Evolutionary conservation across 257 asterid genomes (phyloP).

Genomic region (Jacaranda mimosifolia): DNA sequence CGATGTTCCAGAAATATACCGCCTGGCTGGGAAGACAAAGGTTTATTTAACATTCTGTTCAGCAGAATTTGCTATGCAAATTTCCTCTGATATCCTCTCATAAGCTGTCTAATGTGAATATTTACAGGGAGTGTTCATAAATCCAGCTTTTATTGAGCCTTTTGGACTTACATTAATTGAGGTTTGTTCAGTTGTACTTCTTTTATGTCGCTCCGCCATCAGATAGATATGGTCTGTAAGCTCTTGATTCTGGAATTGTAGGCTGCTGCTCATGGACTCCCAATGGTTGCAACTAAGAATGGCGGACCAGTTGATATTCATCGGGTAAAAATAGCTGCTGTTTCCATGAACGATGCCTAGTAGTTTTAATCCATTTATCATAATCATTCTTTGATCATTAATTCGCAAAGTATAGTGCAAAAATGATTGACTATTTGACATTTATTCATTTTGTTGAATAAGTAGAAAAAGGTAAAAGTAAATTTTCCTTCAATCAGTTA

Average conservation of each 20-base stretch:
- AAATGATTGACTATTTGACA: background rate
- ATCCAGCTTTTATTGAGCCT: constrained; percentile 61
- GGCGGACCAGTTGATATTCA: constrained; percentile 69
- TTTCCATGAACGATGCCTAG: background rate
- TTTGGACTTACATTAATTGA: constrained; percentile 63
- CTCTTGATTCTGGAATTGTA: constrained; percentile 23
- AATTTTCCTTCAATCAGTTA: background rate
- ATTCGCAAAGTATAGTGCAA: too few relatives aligned
- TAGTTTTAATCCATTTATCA: too few relatives aligned
- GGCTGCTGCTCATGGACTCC: constrained; percentile 68
- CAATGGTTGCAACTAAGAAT: constrained; percentile 61
- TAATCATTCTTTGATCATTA: too few relatives aligned
- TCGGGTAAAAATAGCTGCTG: constrained; percentile 40
- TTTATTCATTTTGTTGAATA: background rate
- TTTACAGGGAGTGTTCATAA: constrained; percentile 56
- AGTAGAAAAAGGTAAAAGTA: background rate
- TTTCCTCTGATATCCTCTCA: background rate
- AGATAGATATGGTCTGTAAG: constrained; percentile 7
- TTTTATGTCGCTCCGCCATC: background rate
- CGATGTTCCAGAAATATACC: constrained; percentile 86
- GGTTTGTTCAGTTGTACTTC: constrained; percentile 39
- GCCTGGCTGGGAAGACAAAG: constrained; percentile 83
- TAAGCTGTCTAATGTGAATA: constrained; percentile 12
- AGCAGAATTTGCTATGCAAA: background rate
- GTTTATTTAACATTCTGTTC: constrained; percentile 41